Evolutionary conservation across 2,329 filamentous ascomycete species (phyloP), one percentile per base, ranked within the genome.

Genomic region (Coccinonectria pachysandricola): DNA sequence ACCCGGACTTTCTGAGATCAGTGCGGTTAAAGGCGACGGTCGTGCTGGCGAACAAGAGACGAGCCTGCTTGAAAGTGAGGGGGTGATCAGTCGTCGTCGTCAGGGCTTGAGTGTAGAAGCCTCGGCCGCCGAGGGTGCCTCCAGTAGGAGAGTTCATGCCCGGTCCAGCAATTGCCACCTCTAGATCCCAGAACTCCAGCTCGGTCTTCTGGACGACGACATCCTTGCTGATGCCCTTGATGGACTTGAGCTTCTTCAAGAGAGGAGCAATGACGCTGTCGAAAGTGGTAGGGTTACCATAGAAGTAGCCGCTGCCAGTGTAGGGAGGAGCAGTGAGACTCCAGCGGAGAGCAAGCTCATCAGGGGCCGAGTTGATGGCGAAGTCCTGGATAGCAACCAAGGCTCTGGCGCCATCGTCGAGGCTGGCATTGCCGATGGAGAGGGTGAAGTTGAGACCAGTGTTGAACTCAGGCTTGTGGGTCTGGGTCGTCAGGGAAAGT

Each of bases 271-370:
- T 26, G 1, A 31, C 19, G 3, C 19, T 14, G 24, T 45, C 42
- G 12, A 45, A 45, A 3, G 24, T 28, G 7, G 30, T 17, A 0
- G 42, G 42, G 21, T 45, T 21, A n/a, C 42, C 42, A 12, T 45
- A 45, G n/a, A 45, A 45, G 26, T 45, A 45, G 12, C 42, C 42
- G 8, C 14, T 17, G 5, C 37, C 40, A 8, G 27, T 30, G 28
- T 31, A 37, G 2, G 37, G 37, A 23, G 30, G 19, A 2, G 24
- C 36, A 15, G 19, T 30, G 8, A 45, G 23, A 16, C 21, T 40
- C 37, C 36, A 45, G 7, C 42, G 42, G 21, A 45, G 27, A 10
- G 42, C 42, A 21, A 45, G 23, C 5, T 40, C 35, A 17, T 45
- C 42, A 5, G 42, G 35, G 21, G 21, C 15, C 4, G 27, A 28